phyloP scores from a whole-genome alignment of 1,284 basidiomycete genomes.

The Apiotrichum gamsii region DNA sequence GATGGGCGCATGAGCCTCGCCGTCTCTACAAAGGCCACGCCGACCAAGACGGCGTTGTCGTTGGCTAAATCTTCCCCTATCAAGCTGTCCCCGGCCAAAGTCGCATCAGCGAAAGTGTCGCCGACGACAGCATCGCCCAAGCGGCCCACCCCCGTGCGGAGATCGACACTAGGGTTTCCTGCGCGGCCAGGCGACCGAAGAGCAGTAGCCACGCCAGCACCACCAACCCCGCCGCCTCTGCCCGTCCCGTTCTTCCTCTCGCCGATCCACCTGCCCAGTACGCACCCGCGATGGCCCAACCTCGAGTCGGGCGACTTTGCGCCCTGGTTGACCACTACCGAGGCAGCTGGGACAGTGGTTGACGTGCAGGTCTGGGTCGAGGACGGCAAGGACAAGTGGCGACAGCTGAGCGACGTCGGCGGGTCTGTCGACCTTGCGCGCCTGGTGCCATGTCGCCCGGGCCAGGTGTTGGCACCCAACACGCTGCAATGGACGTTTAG shows the following conservation, averaged over 20 bases:
- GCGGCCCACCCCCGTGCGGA: conserved; percentile 2
- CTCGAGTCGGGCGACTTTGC: conserved; percentile 42
- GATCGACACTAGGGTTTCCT: conserved; percentile 10
- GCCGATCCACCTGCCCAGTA: conserved; percentile 38
- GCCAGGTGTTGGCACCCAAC: conserved; percentile 18
- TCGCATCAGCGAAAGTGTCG: too few relatives aligned
- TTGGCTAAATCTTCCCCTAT: too few relatives aligned
- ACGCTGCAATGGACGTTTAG: conserved; percentile 32
- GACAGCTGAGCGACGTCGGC: conserved; percentile 3
- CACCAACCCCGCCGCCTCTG: neutral
- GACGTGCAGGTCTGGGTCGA: conserved; percentile 42
- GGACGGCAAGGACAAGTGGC: conserved; percentile 3
- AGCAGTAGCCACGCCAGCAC: neutral
- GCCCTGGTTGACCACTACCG: conserved; percentile 31
- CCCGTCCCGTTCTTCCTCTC: conserved; percentile 45
- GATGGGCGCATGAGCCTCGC: too few relatives aligned
- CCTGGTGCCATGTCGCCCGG: conserved; percentile 3
- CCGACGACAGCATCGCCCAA: too few relatives aligned
- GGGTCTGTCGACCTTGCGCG: conserved; percentile 5
- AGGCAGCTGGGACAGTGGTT: conserved; percentile 23
- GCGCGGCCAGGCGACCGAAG: neutral
- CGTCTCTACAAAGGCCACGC: too few relatives aligned
- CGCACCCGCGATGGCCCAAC: conserved; percentile 37
- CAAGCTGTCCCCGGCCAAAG: too few relatives aligned
- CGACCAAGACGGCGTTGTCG: too few relatives aligned